A percentile compares a stretch with the other conserved stretches of the same genome.
Conservation (phyloP, 2,329 filamentous ascomycete genomes). For the Botryotinia narcissicola region DNA sequence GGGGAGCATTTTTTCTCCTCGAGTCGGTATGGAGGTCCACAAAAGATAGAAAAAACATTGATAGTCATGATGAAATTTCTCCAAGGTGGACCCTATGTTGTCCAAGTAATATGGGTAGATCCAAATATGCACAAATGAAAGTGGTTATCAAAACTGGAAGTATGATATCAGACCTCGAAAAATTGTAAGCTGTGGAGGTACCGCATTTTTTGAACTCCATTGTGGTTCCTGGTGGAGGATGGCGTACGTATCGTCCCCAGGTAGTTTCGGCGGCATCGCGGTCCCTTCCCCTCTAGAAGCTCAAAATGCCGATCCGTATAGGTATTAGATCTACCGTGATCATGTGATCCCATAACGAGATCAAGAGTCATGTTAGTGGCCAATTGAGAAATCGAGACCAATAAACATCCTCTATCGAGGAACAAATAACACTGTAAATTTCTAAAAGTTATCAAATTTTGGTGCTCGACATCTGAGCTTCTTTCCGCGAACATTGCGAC, state of each 20-base stretch:
- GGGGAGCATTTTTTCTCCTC: constrained; percentile 3
- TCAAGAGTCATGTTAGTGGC: background rate
- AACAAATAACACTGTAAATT: background rate
- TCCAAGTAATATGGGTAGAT: constrained; percentile 10
- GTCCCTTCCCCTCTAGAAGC: constrained; percentile 9
- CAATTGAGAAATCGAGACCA: background rate
- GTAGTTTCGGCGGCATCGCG: constrained; percentile 19
- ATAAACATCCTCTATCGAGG: no score
- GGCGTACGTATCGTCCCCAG: background rate
- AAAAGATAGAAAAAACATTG: constrained; percentile 9
- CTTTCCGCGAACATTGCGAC: background rate
- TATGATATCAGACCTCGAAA: constrained; percentile 20
- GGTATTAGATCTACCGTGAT: background rate
- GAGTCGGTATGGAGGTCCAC: constrained; percentile 2
- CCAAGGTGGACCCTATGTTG: background rate
- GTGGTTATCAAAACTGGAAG: background rate
- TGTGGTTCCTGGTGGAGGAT: constrained; percentile 11
- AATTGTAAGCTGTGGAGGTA: constrained; percentile 9
- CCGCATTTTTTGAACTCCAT: background rate
- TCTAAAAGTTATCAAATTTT: background rate
- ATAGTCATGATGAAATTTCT: constrained; percentile 16
- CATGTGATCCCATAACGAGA: constrained; percentile 5
- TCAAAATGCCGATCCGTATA: background rate
- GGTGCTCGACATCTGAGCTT: background rate
- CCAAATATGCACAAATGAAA: background rate